Evolutionary conservation across 805 yeast species (phyloP).

Genomic region (Saccharomycopsis schoenii): DNA sequence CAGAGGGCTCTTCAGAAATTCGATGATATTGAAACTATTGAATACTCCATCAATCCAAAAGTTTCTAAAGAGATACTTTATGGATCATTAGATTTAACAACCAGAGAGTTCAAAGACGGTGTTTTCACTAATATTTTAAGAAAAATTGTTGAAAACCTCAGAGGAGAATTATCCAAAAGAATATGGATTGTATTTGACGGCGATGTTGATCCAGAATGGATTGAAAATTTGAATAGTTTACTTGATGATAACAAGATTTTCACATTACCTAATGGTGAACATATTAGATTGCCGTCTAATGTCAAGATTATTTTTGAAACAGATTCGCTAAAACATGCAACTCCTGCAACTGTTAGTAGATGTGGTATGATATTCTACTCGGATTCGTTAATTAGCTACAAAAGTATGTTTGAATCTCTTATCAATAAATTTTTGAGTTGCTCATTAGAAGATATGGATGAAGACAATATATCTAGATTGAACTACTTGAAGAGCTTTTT

Average conservation of each 20-base stretch:
- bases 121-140: conserved; percentile 61
- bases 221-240: conserved; percentile 82
- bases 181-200: conserved; percentile 87
- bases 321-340: conserved; percentile 52
- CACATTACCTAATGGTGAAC: conserved; percentile 85
- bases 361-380: conserved; percentile 83
- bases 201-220: conserved; percentile 90
- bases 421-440: background rate
- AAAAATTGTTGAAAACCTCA: conserved; percentile 36
- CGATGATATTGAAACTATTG: conserved; percentile 30
- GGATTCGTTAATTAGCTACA: conserved; percentile 21
- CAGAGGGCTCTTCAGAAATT: conserved; percentile 32
- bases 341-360: conserved; percentile 87
- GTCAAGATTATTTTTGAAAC: conserved; percentile 71
- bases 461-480: background rate
- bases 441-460: background rate
- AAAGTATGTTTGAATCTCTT: conserved; percentile 4
- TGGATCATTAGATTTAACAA: conserved; percentile 63
- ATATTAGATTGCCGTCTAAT: conserved; percentile 55
- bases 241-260: conserved; percentile 77
- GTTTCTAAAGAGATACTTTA: conserved; percentile 56
- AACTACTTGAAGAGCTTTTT: background rate
- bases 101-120: conserved; percentile 92
- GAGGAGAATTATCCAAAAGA: conserved; percentile 46
- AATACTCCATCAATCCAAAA: conserved; percentile 61